Conservation (phyloP, 2,329 filamentous ascomycete species). For the Colletotrichum sp. region DNA sequence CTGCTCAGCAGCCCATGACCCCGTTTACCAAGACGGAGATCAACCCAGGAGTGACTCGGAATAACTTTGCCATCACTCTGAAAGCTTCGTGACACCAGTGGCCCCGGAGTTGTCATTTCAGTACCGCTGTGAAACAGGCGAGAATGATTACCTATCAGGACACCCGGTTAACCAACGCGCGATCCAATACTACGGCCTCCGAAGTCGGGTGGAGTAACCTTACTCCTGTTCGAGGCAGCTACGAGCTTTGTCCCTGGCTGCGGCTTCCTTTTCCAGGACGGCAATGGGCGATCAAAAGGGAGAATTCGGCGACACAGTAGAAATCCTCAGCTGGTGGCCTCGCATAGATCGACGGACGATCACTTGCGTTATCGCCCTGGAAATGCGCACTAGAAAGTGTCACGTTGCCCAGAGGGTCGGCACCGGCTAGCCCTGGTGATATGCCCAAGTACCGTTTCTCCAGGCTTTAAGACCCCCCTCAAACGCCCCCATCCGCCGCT, state of each 20-base stretch:
- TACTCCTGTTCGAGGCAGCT: neutral
- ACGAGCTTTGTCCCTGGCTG: neutral
- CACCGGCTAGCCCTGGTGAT: neutral
- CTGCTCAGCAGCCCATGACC: conserved; percentile 22
- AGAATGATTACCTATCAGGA: neutral
- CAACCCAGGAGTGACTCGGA: conserved; percentile 75
- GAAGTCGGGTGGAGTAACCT: neutral
- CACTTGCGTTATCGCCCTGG: neutral
- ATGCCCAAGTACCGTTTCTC: neutral
- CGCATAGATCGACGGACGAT: conserved; percentile 12
- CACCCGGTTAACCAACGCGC: neutral
- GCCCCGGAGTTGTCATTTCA: neutral
- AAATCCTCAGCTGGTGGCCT: neutral
- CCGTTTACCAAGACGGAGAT: conserved; percentile 76
- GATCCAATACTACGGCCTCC: neutral
- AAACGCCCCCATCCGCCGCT: neutral
- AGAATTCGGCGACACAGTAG: neutral
- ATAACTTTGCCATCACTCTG: conserved; percentile 89
- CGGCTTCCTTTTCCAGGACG: neutral
- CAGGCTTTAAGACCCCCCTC: neutral
- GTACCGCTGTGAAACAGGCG: neutral
- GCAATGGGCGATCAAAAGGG: neutral
- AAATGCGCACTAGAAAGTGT: neutral
- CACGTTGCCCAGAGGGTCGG: neutral
- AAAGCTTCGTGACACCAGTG: conserved; percentile 35